Conservation (phyloP, 805 yeast species). For the Cyberlindnera xishuangbannaensis region DNA sequence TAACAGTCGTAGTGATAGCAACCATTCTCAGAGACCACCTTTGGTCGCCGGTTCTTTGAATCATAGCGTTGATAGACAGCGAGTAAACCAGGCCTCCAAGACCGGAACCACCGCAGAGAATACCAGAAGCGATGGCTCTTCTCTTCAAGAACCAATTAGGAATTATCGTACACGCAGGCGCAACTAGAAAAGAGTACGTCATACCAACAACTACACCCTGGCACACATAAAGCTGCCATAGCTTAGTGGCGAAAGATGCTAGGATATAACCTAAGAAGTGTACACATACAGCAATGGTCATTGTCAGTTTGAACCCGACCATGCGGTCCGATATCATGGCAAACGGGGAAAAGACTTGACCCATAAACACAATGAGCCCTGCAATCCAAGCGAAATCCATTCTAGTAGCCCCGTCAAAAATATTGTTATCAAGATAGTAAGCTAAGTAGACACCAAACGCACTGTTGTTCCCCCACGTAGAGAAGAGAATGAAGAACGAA, state of each 20-base stretch:
- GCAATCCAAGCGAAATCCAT: conserved; percentile 63
- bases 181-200: conserved; percentile 44
- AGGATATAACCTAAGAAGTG: conserved; percentile 52
- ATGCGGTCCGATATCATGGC: conserved; percentile 41
- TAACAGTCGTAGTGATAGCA: conserved; percentile 32
- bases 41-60: conserved; percentile 36
- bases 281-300: conserved; percentile 42
- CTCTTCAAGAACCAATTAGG: conserved; percentile 69
- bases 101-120: conserved; percentile 46
- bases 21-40: conserved; percentile 45
- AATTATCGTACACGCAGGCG: conserved; percentile 53
- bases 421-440: conserved; percentile 43
- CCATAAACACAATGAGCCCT: conserved; percentile 51
- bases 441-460: conserved; percentile 57
- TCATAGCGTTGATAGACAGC: conserved; percentile 37
- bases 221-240: conserved; percentile 64
- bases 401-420: conserved; percentile 49
- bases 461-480: conserved; percentile 67
- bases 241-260: conserved; percentile 51
- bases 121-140: conserved; percentile 49
- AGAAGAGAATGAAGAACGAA: conserved; percentile 44
- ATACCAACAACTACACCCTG: conserved; percentile 63
- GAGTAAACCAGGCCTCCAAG: conserved; percentile 44
- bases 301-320: conserved; percentile 43
- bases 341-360: conserved; percentile 58